phyloP scores from a whole-genome alignment of 2,329 filamentous ascomycete species.

The Fonsecaea nubica region DNA sequence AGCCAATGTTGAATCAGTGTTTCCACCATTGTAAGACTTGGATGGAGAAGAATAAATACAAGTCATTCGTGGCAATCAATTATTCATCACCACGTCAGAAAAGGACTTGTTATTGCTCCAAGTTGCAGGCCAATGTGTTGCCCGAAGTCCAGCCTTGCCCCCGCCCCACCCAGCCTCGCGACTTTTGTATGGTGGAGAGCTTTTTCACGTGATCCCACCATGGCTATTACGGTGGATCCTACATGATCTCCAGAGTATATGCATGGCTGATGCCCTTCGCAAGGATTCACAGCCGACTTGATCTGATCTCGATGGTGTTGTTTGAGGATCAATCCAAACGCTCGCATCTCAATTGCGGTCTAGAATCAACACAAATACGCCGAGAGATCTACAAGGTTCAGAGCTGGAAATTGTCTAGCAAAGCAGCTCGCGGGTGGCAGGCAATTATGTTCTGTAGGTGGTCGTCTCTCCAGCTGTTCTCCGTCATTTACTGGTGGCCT shows the following conservation, averaged over 20 bases:
- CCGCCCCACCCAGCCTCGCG: background rate
- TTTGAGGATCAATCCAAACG: background rate
- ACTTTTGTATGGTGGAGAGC: background rate
- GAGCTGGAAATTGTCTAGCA: background rate
- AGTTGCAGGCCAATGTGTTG: background rate
- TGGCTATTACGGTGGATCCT: background rate
- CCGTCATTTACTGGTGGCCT: background rate
- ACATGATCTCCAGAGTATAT: background rate
- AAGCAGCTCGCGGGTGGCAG: background rate
- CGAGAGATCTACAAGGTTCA: background rate
- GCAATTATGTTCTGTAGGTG: background rate
- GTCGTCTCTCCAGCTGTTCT: background rate
- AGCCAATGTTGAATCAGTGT: background rate
- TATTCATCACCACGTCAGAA: background rate
- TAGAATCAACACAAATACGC: background rate
- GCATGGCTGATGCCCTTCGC: background rate
- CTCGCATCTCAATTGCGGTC: background rate
- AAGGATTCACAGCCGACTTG: background rate
- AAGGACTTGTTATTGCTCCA: background rate
- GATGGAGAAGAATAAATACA: background rate
- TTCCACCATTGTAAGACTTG: background rate
- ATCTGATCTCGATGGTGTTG: background rate
- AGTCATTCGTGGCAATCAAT: background rate
- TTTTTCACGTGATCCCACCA: background rate
- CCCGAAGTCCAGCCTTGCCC: background rate